These are phyloP conservation scores for Aspergillus oerlinghausenensis DNA, from an alignment of 2,329 filamentous ascomycete species.

Conservation along the genomic window DNA sequence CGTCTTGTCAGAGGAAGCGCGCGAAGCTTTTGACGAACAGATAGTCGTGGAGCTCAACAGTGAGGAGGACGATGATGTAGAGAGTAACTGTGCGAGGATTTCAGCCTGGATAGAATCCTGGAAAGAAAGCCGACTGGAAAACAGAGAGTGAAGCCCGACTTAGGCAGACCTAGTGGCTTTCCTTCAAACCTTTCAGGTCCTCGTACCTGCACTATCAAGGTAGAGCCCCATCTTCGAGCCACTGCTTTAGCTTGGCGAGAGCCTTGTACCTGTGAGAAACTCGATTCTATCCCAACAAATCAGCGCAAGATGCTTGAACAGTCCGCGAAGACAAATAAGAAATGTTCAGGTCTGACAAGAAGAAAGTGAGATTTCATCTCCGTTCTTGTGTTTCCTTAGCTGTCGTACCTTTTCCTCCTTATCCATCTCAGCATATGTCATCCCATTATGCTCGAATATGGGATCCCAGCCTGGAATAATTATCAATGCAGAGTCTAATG, in stretches of 20 bases:
- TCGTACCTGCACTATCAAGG: neutral
- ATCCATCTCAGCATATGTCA: constrained; percentile 96
- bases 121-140: constrained; percentile 53
- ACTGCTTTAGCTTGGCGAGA: constrained; percentile 77
- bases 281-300: constrained; percentile 56
- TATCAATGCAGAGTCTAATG: neutral
- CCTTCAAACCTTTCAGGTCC: neutral
- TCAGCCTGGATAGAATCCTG: constrained; percentile 77
- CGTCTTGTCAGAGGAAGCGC: constrained; percentile 83
- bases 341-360: neutral
- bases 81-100: constrained; percentile 80
- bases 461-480: constrained; percentile 76
- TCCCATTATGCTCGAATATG: constrained; percentile 87
- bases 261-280: constrained; percentile 89
- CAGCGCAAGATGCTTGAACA: constrained; percentile 6
- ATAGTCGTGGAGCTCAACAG: constrained; percentile 87
- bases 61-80: constrained; percentile 77
- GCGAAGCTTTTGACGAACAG: constrained; percentile 78
- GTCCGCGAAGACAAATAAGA: neutral
- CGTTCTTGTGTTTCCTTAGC: neutral
- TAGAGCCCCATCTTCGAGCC: constrained; percentile 55
- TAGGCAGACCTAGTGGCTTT: neutral
- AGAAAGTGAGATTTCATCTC: neutral
- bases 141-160: constrained; percentile 20
- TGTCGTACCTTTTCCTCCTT: constrained; percentile 72